phyloP scores from a whole-genome alignment of 1,284 basidiomycete genomes.

The Puccinia triticina region DNA sequence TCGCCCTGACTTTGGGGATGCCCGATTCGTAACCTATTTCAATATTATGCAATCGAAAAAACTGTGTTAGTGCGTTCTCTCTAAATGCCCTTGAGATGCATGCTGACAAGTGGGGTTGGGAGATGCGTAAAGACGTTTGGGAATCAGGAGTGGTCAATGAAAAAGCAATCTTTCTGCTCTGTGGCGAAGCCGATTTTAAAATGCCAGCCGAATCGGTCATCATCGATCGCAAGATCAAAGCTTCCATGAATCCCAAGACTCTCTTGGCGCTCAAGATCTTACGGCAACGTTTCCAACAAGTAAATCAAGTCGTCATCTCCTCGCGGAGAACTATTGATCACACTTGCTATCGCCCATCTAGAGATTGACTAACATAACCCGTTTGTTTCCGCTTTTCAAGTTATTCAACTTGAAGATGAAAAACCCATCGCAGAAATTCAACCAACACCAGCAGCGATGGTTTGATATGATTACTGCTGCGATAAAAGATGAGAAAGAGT shows the following conservation, averaged over 20 bases:
- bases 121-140: slow-evolving; percentile 72
- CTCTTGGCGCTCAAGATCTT: slow-evolving; percentile 46
- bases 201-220: slow-evolving; percentile 57
- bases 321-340: neutral
- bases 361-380: neutral
- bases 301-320: slow-evolving; percentile 11
- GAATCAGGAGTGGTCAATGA: slow-evolving; percentile 90
- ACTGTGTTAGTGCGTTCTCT: slow-evolving; percentile 64
- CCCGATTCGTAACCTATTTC: slow-evolving; percentile 79
- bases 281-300: slow-evolving; percentile 46
- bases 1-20: slow-evolving; percentile 68
- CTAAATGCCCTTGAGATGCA: neutral
- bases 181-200: slow-evolving; percentile 86
- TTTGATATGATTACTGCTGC: slow-evolving; percentile 43
- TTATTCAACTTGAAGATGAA: slow-evolving; percentile 51
- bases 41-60: slow-evolving; percentile 90
- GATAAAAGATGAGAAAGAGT: slow-evolving; percentile 47
- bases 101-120: neutral
- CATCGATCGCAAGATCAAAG: slow-evolving; percentile 54
- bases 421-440: slow-evolving; percentile 43
- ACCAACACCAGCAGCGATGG: slow-evolving; percentile 49
- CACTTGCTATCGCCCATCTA: neutral
- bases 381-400: neutral
- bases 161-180: slow-evolving; percentile 77
- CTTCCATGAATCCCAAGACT: slow-evolving; percentile 46